Evolutionary conservation across 768 basidiomycete genomes (phyloP).

Genomic region (Cystobasidium tubakii): DNA sequence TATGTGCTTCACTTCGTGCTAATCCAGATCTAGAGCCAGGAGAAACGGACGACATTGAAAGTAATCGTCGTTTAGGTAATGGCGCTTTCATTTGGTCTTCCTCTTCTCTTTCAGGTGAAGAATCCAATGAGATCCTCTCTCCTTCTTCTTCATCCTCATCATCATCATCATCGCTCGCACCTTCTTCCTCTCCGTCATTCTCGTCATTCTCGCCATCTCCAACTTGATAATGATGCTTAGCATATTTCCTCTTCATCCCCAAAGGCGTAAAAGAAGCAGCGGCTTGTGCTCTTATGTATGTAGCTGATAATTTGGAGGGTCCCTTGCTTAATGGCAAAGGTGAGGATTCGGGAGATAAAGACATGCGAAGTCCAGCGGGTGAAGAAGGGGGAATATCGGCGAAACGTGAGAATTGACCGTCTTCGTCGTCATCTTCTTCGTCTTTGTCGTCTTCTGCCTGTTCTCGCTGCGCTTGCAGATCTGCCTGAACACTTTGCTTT

Average conservation of each 20-base stretch:
- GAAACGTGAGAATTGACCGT: background rate
- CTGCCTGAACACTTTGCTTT: background rate
- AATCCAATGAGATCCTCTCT: background rate
- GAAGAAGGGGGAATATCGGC: background rate
- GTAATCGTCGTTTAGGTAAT: background rate
- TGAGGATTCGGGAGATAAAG: background rate
- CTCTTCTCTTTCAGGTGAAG: background rate
- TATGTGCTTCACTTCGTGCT: no score
- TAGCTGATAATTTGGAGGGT: background rate
- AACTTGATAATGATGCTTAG: background rate
- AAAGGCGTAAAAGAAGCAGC: background rate
- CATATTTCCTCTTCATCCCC: background rate
- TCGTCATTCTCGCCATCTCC: background rate
- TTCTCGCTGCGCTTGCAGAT: background rate
- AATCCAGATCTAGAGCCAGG: background rate
- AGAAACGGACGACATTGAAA: background rate
- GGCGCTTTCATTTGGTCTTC: background rate
- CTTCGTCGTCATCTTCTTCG: background rate
- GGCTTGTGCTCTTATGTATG: background rate
- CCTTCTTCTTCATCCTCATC: background rate
- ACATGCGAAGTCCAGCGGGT: background rate
- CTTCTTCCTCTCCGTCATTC: background rate
- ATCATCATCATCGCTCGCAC: no score
- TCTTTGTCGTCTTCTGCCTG: background rate
- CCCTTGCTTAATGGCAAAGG: background rate